Conservation (phyloP, 495 filamentous ascomycete species). For the Chaetomium tenue region DNA sequence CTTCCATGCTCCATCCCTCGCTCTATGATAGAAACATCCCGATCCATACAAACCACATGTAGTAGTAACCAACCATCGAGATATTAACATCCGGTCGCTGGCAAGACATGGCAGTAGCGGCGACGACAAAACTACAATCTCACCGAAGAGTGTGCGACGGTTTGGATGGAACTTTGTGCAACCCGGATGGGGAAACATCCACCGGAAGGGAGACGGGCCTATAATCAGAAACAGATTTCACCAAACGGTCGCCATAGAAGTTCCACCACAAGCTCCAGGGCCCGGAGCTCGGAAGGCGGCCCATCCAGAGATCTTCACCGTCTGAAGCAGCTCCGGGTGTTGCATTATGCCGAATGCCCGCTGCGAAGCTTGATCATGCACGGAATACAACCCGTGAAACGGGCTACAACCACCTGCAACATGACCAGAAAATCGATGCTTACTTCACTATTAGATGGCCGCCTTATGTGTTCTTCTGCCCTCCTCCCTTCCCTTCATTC, state of each 20-base stretch:
- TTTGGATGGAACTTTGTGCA: background rate
- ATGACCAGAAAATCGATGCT: constrained; percentile 12
- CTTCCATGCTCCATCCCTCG: background rate
- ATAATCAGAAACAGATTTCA: background rate
- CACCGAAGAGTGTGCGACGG: background rate
- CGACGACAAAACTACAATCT: too few species aligned
- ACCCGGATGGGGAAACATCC: background rate
- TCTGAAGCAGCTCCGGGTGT: constrained; percentile 8
- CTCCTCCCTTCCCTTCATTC: background rate
- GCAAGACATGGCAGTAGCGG: too few species aligned
- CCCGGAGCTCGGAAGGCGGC: background rate
- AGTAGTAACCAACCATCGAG: background rate
- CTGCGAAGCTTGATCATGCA: background rate
- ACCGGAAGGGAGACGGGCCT: background rate
- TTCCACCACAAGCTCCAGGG: background rate
- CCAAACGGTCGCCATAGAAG: background rate
- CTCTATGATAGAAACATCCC: background rate
- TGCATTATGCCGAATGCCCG: background rate
- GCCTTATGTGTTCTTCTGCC: constrained; percentile 15
- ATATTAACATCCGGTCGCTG: too few species aligned
- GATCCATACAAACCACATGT: background rate
- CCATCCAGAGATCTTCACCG: background rate
- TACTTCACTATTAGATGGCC: constrained; percentile 21
- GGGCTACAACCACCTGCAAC: background rate
- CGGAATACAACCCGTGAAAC: constrained; percentile 3